Evolutionary conservation across 2,329 filamentous ascomycete species (phyloP), one percentile per base, ranked within the genome.

Genomic region (Aphanoascus verrucosus): DNA sequence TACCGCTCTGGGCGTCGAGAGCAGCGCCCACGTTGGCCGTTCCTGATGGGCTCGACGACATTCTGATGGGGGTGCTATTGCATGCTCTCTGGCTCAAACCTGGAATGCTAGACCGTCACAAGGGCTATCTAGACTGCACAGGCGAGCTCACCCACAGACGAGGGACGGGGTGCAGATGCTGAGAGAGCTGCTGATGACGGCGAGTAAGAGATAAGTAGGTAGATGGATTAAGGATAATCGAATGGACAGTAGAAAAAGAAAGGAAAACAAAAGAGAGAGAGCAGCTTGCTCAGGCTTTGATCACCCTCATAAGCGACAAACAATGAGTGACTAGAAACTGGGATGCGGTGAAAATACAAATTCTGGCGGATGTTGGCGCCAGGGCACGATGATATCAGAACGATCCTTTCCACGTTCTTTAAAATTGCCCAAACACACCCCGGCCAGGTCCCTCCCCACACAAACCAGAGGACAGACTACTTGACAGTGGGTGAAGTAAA

Each of bases 1-100:
- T 64, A 19, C 66, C 65, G 47, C 67, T 67, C 6, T 64, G 65
- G 37, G 65, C 59, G 56, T 70, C 62, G 42, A 72, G 60, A 14
- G 68, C 67, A 32, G 64, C 48, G 45, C 64, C 66, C 43, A 71
- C 59, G 37, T 61, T 32, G 32, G 41, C 43, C 2, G 50, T 46
- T 19, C 32, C n/a, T 12, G 50, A 17, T 8, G 50, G 50, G 40
- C 32, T 40, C 19, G 42, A 5, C 8, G 28, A 42, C 50, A 52
- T 52, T 17, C 28, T 31, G 49, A 37, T n/a, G 17, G 12, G 2
- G 9, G 15, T 15, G 41, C 49, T 52, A 52, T 14, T 34, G 15
- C 50, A 52, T 52, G 17, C 19, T 52, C 50, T 40, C 31, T 17
- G 5, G n/a, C 11, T 23, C 6, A 8, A 23, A 3, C 3, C 6